Conservation (phyloP, 768 basidiomycete genomes). For the Hortiboletus campestris region DNA sequence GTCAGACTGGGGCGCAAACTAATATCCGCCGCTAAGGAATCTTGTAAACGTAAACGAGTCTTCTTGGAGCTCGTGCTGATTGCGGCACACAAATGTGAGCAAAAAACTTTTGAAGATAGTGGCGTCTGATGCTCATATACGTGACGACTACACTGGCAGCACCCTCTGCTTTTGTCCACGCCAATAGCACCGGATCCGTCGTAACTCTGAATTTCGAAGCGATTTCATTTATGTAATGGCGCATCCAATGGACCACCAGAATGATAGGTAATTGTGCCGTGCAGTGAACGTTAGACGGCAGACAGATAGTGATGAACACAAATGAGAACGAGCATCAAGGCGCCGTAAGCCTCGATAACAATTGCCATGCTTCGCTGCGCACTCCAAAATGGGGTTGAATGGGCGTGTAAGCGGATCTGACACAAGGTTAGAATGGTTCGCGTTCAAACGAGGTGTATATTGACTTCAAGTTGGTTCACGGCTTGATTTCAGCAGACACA, state of each 20-base stretch:
- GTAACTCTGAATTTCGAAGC: slow-evolving; percentile 47
- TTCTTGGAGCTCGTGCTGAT: slow-evolving; percentile 63
- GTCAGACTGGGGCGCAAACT: slow-evolving; percentile 27
- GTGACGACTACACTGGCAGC: slow-evolving; percentile 65
- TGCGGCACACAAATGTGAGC: not conserved
- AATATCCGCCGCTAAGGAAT: slow-evolving; percentile 67
- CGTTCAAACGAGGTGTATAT: not conserved
- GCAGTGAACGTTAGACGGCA: not conserved
- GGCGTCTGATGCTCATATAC: slow-evolving; percentile 32
- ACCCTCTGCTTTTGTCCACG: slow-evolving; percentile 71
- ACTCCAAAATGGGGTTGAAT: slow-evolving; percentile 63
- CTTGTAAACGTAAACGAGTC: slow-evolving; percentile 58
- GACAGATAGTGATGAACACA: not conserved
- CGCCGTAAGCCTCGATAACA: slow-evolving; percentile 69
- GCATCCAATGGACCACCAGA: slow-evolving; percentile 65
- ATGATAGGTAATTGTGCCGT: slow-evolving; percentile 55
- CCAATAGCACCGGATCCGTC: slow-evolving; percentile 61
- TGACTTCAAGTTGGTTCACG: slow-evolving; percentile 60
- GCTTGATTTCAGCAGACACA: slow-evolving; percentile 58
- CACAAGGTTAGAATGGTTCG: not conserved
- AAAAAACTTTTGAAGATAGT: not conserved
- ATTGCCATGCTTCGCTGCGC: slow-evolving; percentile 56
- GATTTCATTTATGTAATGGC: slow-evolving; percentile 53
- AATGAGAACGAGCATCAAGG: slow-evolving; percentile 46
- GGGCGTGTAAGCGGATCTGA: slow-evolving; percentile 70